Base-by-base conservation (phyloP, 2,329 filamentous ascomycete genomes). In the Tolypocladium cylindrosporum region DNA sequence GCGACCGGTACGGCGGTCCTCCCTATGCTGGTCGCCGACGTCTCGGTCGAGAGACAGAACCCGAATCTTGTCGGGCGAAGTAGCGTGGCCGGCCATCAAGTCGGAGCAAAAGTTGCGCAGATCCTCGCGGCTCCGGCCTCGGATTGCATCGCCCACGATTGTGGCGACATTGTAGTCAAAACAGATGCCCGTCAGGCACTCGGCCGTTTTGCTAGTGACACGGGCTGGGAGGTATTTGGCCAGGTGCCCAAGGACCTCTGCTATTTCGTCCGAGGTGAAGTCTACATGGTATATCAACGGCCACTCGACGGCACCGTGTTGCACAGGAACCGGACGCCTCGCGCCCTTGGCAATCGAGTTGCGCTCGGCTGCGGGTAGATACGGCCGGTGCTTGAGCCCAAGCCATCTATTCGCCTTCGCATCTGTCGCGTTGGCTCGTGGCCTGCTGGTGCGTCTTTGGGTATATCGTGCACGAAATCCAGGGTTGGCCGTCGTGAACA, bases 281-380 rank as follows among this genome's bases (percentile, higher is more conserved):
- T 80, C 79, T 8, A 79, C 75, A 60, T 81, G 79, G 21, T 78
- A 63, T n/a, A 56, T 48, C 16, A 58, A 11, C 10, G 61, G 61
- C 14, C 58, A 42, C 37, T 57, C 48, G 27, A 59, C 24, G 9
- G 56, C 48, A 21, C 60, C 57, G 11, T 24, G 56, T 43, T 45
- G 39, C 5, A 54, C 34, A 8, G 43, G 58, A 40, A 65, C 21
- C 1, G 55, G 55, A 4, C 55, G 55, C 39, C 56, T 59, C 27
- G 63, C 52, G 3, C 71, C 69, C 19, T 58, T 62, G 11, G 61
- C 61, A 45, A 73, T 70, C 0, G 62, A 59, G n/a, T 66, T 60
- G 16, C 70, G 68, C 43, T 68, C 64, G 39, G 58, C 41, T 3
- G 63, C 63, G 10, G 63, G 61, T 14, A 66, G 60, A 54, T 72